A percentile compares a stretch with the other conserved stretches of the same genome.
phyloP scores from a whole-genome alignment of 192 early-diverging fungal genomes.

The Podila epigama region DNA sequence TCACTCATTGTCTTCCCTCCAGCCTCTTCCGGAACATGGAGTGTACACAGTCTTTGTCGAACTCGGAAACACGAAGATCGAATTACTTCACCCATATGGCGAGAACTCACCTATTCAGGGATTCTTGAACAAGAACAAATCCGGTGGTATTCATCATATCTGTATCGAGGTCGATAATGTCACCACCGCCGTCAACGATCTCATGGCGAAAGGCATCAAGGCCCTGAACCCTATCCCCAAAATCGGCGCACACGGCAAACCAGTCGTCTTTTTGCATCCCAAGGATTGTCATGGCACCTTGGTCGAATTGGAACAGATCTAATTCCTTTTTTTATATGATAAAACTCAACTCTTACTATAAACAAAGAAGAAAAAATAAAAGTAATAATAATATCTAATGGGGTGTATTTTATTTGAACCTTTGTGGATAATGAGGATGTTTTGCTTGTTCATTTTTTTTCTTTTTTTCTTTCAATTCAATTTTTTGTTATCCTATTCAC shows the following conservation, averaged over 20 bases:
- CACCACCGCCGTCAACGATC: conserved; percentile 65
- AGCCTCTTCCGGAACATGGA: conserved; percentile 82
- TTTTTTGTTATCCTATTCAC: too few relatives aligned
- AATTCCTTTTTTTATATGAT: too few relatives aligned
- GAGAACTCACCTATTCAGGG: conserved; percentile 79
- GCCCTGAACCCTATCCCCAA: conserved; percentile 75
- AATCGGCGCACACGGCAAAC: conserved; percentile 83
- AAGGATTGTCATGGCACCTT: conserved; percentile 85
- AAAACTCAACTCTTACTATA: not conserved
- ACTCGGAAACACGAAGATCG: conserved; percentile 88
- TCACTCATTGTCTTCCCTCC: not conserved
- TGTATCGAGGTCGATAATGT: conserved; percentile 83
- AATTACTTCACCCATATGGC: conserved; percentile 78
- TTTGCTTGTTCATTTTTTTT: conserved; percentile 7
- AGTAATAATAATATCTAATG: too few relatives aligned
- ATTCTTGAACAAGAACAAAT: conserved; percentile 81
- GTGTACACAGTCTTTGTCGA: conserved; percentile 88
- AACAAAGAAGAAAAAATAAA: not conserved
- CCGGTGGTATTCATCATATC: conserved; percentile 85
- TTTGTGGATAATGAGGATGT: too few relatives aligned
- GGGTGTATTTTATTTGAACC: too few relatives aligned
- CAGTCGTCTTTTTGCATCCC: conserved; percentile 83
- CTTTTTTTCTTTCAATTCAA: not conserved
- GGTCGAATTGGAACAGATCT: conserved; percentile 73
- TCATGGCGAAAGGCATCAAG: conserved; percentile 69